Base-by-base conservation (phyloP, 768 basidiomycete species). In the Pholiota microspora region DNA sequence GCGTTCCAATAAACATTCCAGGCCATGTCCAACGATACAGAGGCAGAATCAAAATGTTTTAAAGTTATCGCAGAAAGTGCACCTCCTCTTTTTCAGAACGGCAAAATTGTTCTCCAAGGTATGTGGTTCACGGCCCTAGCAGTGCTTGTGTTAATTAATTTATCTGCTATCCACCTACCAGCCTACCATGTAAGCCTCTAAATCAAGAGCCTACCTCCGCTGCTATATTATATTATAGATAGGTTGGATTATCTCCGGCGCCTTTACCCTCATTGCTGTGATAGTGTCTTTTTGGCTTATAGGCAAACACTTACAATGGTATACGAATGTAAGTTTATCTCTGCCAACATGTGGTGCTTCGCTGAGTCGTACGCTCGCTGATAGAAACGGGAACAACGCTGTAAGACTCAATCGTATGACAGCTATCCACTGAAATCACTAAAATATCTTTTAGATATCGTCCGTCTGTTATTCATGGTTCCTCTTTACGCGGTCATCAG, bases 391-490 rank as follows among this genome's bases (percentile, higher is more conserved):
- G 85, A 87, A 63, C 87, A 89, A 67, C 76, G 87, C 48, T 85
- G 86, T 86, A 60, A 29, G 78, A 60, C 16, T 40, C 13, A 10
- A 28, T 27, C 4, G 31, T 7, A 5, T 25, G 32, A 23, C 16
- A 9, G 24, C 13, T n/a, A n/a, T n/a, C n/a, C 9, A 25, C 8
- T 23, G 24, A 28, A 2, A 34, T 18, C 36, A 18, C 32, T 45
- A 35, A 31, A 54, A 7, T 6, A 45, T 54, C 16, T 32, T 21
- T 2, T 53, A 88, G 85, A 88, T 64, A 86, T 89, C 60, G 78
- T 89, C 45, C 84, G 89, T 7, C 70, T 91, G 16, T 76, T 92
- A 21, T 82, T 91, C 69, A 84, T 92, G 84, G 86, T 89, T 2
- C 87, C 88, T 2, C 75, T 89, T 28, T 92, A 92, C 64, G 83